phyloP scores from a whole-genome alignment of 176 grass and related monocot species.

The Echinochloa phyllopogon region DNA sequence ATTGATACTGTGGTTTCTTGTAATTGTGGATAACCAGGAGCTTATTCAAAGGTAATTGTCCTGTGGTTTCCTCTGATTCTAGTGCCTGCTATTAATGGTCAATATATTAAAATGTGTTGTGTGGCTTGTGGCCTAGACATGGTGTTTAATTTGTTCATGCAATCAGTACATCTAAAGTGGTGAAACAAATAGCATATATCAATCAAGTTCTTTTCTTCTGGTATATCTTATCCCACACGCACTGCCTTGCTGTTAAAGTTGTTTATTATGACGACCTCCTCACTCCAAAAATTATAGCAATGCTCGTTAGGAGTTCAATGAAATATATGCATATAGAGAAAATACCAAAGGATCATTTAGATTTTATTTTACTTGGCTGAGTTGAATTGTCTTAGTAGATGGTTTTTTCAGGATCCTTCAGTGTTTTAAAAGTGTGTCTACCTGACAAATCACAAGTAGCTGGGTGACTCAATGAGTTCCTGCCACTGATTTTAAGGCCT shows the following conservation, averaged over 20 bases:
- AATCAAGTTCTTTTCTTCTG: not conserved
- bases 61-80: slow-evolving; percentile 25
- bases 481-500: slow-evolving; percentile 6
- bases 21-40: not conserved
- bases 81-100: not conserved
- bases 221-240: not conserved
- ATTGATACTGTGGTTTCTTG: not conserved
- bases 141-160: not conserved
- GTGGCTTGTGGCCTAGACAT: not conserved
- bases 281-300: not conserved
- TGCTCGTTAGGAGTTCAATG: not conserved
- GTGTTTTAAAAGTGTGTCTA: not conserved
- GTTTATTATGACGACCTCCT: not conserved
- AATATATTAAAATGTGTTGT: not conserved
- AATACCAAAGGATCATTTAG: not conserved
- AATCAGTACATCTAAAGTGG: not conserved
- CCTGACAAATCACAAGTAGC: not conserved
- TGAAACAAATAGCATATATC: slow-evolving; percentile 12
- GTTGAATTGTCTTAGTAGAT: slow-evolving; percentile 13
- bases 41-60: slow-evolving; percentile 31
- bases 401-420: not conserved
- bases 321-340: not conserved
- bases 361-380: slow-evolving; percentile 8
- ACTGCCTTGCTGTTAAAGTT: not conserved
- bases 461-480: not conserved